These are phyloP conservation scores for Glycine tomentella DNA, from an alignment of 306 rosid species.

Conservation along the genomic window DNA sequence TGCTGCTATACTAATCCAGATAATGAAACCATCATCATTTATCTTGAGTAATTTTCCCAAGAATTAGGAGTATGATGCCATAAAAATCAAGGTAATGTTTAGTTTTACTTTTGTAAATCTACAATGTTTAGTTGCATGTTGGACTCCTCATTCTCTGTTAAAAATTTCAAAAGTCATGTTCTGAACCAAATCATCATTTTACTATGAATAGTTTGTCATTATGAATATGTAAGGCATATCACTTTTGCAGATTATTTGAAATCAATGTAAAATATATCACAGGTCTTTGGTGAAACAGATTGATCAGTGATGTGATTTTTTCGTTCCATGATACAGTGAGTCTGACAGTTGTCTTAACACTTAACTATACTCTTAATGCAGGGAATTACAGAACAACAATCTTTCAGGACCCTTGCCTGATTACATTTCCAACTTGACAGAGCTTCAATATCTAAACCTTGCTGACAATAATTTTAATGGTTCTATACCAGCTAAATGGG, in stretches of 20 bases:
- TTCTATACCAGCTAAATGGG: constrained; percentile 75
- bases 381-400: constrained; percentile 82
- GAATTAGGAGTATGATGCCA: constrained; percentile 1
- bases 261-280: neutral
- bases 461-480: constrained; percentile 74
- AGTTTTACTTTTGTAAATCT: constrained; percentile 21
- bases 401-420: constrained; percentile 78
- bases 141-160: too few species aligned
- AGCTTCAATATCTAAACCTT: constrained; percentile 80
- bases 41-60: constrained; percentile 7
- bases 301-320: neutral
- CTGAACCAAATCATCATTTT: neutral
- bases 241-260: neutral
- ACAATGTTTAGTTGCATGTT: too few species aligned
- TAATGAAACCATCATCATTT: constrained; percentile 22
- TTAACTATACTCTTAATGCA: constrained; percentile 44
- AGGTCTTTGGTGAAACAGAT: neutral
- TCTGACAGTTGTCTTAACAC: neutral
- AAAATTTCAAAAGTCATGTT: too few species aligned
- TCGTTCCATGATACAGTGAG: neutral
- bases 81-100: constrained; percentile 2
- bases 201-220: neutral
- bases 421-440: constrained; percentile 72
- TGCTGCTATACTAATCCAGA: constrained; percentile 12
- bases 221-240: constrained; percentile 8